These are phyloP conservation scores for Xylaria arbuscula DNA, from an alignment of 2,329 filamentous ascomycete species.

Conservation along the genomic window DNA sequence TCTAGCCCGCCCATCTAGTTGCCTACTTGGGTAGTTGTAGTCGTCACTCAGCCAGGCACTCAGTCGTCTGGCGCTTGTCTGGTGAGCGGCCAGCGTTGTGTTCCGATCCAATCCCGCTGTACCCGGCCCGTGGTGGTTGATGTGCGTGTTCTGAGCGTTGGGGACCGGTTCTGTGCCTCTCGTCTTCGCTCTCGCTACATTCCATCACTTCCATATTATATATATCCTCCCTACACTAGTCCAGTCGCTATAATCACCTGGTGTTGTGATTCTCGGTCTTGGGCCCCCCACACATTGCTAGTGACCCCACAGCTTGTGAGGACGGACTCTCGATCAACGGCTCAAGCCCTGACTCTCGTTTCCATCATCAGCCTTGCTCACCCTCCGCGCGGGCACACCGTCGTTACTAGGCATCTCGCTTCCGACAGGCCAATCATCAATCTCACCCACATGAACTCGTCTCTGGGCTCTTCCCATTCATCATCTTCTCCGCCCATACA, in stretches of 20 bases:
- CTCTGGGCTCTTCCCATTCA: not conserved
- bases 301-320: conserved; percentile 12
- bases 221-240: not conserved
- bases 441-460: conserved; percentile 28
- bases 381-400: conserved; percentile 4
- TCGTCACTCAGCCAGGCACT: conserved; percentile 3
- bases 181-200: conserved; percentile 5
- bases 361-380: conserved; percentile 27
- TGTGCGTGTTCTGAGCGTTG: conserved; percentile 10
- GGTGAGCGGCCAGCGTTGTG: conserved; percentile 12
- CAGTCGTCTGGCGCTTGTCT: conserved; percentile 15
- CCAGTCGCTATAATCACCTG: conserved; percentile 6
- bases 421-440: conserved; percentile 3
- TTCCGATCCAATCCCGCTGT: conserved; percentile 23
- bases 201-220: not conserved
- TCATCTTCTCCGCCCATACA: not conserved
- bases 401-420: conserved; percentile 1
- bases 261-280: conserved; percentile 6
- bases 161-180: not conserved
- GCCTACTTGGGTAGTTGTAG: conserved; percentile 20
- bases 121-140: conserved; percentile 21
- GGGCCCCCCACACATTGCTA: conserved; percentile 6
- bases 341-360: conserved; percentile 19
- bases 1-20: conserved; percentile 5
- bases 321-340: conserved; percentile 21